Base-by-base conservation (phyloP, 2,329 filamentous ascomycete species). In the Pseudogymnoascus destructans region DNA sequence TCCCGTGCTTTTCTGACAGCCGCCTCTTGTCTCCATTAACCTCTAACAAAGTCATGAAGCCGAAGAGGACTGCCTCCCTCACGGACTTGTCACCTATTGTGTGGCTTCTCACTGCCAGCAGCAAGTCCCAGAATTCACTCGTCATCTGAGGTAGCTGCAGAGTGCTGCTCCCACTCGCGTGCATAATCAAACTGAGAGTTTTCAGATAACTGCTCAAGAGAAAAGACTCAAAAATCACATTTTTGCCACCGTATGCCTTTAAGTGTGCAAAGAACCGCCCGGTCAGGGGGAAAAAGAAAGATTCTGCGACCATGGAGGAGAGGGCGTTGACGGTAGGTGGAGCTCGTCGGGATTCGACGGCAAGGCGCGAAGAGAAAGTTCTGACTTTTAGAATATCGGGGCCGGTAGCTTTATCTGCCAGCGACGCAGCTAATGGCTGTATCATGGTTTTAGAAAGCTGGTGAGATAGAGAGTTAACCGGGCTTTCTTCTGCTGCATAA, bases 361-460 rank as follows among this genome's bases (percentile, higher is more conserved):
- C 77, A 70, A 91, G 82, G 15, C 87, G 83, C 0, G 87, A 88
- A 9, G 86, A 92, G 71, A 97, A 95, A 2, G 86, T 95, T 25
- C 89, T 84, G 19, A 97, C 80, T 73, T 97, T 97, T 49, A 98
- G 80, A 5, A 86, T 80, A 63, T 90, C 83, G 0, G 93, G 91
- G 0, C 92, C 90, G 0, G 86, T 85, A 5, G 83, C 77, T 19
- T 84, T 77, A 67, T 96, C 90, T 38, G 90, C 91, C 2, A 91
- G 89, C 59, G 82, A 77, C 35, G 88, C 84, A 1, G 92, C 90
- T 25, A 97, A 74, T 0, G 93, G 93, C 13, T 84, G 82, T 17
- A 97, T 82, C 66, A 95, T 88, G 0, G 77, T 75, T 23, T 83
- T 79, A 3, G 86, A 84, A 54, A 96, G 75, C 8, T 77, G 78